phyloP scores from a whole-genome alignment of 2,329 filamentous ascomycete genomes.

The Penicillium sp. region DNA sequence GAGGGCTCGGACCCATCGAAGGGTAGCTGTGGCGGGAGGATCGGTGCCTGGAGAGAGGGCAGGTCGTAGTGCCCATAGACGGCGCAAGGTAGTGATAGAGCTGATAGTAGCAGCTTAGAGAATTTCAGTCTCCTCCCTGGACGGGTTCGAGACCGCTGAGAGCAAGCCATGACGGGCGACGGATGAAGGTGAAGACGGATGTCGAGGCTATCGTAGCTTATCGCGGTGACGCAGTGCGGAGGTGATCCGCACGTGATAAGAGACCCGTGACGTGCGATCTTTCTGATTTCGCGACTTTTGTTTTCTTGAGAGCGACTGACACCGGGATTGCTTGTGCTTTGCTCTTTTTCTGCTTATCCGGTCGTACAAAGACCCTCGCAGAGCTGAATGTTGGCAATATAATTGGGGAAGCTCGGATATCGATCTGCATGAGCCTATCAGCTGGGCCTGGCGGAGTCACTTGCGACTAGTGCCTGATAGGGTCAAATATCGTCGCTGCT shows the following conservation, averaged over 20 bases:
- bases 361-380: background rate
- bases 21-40: constrained; percentile 34
- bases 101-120: constrained; percentile 20
- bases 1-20: constrained; percentile 18
- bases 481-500: constrained; percentile 23
- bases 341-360: background rate
- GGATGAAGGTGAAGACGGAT: constrained; percentile 9
- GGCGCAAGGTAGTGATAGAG: constrained; percentile 18
- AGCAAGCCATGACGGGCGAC: constrained; percentile 21
- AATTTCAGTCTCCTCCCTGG: constrained; percentile 12
- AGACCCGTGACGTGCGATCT: constrained; percentile 12
- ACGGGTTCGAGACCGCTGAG: constrained; percentile 14
- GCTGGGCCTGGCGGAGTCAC: constrained; percentile 22
- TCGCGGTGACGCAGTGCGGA: constrained; percentile 26
- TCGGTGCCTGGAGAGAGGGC: constrained; percentile 23
- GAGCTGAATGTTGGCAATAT: background rate
- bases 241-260: constrained; percentile 20
- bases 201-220: constrained; percentile 12
- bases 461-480: constrained; percentile 21
- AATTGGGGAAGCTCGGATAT: constrained; percentile 14
- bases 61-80: constrained; percentile 21
- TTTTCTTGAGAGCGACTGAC: background rate
- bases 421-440: constrained; percentile 29
- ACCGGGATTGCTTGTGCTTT: background rate
- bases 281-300: background rate